Conservation (phyloP, 192 early-diverging fungal species). For the Oehlia diaphana region DNA sequence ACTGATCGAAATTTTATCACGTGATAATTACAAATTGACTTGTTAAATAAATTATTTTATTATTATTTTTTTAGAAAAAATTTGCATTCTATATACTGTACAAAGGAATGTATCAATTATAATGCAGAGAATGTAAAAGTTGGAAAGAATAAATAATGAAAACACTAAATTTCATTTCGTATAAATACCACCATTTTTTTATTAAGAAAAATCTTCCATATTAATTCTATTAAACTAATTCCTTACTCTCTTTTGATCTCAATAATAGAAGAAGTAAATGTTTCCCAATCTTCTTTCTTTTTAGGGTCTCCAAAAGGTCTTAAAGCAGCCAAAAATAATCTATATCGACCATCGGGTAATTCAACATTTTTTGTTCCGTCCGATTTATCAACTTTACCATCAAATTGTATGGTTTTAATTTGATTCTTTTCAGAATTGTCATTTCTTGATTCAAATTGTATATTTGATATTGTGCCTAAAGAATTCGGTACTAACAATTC, state of each 20-base stretch:
- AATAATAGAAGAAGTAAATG: conserved; percentile 35
- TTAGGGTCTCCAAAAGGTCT: conserved; percentile 36
- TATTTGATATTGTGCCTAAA: not conserved
- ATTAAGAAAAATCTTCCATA: too few relatives aligned
- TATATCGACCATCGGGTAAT: conserved; percentile 34
- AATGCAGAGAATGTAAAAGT: not conserved
- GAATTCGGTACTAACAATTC: conserved; percentile 3
- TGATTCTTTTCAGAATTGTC: not conserved
- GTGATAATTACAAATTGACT: too few relatives aligned
- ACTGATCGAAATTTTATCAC: too few relatives aligned
- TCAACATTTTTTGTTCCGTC: conserved; percentile 5
- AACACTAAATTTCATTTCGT: not conserved
- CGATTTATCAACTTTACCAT: not conserved
- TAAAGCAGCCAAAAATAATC: conserved; percentile 35
- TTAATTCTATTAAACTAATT: too few relatives aligned
- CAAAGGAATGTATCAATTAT: not conserved
- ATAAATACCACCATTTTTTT: not conserved
- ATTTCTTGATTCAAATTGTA: not conserved
- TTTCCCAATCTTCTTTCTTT: conserved; percentile 34
- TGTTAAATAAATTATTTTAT: too few relatives aligned
- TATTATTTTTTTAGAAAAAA: too few relatives aligned
- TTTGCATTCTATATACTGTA: not conserved
- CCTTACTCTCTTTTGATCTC: conserved; percentile 25
- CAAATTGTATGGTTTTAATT: not conserved
- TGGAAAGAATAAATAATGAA: not conserved